Evolutionary conservation across 768 basidiomycete genomes (phyloP), one percentile per base, ranked within the genome.

Genomic region (Suillus bovinus): DNA sequence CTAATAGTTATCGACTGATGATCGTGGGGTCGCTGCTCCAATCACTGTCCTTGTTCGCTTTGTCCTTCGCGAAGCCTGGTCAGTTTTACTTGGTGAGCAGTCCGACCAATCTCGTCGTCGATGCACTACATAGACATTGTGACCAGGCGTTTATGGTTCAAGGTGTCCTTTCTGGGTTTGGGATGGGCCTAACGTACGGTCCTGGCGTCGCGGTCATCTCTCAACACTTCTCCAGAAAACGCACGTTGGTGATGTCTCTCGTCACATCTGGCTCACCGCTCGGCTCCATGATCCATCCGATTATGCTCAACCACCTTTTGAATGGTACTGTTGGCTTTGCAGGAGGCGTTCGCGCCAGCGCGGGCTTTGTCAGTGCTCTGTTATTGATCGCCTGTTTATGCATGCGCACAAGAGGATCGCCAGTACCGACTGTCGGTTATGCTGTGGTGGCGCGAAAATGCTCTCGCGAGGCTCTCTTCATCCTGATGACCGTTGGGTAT

Each of bases 61-160:
- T 80, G 7, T 80, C 79, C 16, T 53, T 79, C 17, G 69, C 69
- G 5, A 66, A 73, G 31, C 73, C 77, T 42, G 74, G 74, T 20
- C 64, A 71, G 33, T 76, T 74, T 31, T 77, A 78, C 33, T 72
- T 78, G 64, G 78, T 76, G 60, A 55, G 54, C 16, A 55, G 13
- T 33, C 20, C 11, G 2, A 38, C 13, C 24, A 10, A 27, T 17
- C 42, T 14, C 6, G 22, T 24, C 5, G 22, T 22, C 46, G 13
- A 41, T 22, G n/a, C 10, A 2, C 44, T 44, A 22, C 44, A 5
- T 44, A 44, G 22, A 22, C 10, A 10, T 13, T 22, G n/a, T 5
- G 42, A 44, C 5, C 11, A 44, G 44, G n/a, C n/a, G 22, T 44
- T 44, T 1, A 44, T 44, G 11, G 10, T 44, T 44, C 44, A 44